Evolutionary conservation across 164 flowering plant species (phyloP), one percentile per base, ranked within the genome.

Genomic region (Akebia trifoliata): DNA sequence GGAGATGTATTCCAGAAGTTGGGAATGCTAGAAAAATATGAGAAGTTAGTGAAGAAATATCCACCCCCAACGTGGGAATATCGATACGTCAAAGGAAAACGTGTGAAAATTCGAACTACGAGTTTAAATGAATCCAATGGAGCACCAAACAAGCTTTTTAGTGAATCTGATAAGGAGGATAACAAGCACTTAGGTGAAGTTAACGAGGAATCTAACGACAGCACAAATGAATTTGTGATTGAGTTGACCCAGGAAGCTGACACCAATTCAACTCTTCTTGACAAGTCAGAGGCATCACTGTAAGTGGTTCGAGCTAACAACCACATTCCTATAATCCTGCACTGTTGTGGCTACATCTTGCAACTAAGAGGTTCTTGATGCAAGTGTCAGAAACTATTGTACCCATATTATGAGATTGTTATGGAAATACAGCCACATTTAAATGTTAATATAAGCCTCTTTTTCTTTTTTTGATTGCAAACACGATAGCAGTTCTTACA

Each of bases 41-140:
- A 72, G 1, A 91, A 84, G 63, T 57, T 88, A 50, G 67, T 57
- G 57, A 78, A 72, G 67, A 91, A 91, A 71, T 91, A 87, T 69
- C 90, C 98, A 18, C 95, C 96, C 14, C 77, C 78, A 14, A 83
- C 67, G 56, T 87, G 94, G 97, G 90, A 82, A 51, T 86, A 77
- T 42, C 76, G 85, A 3, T 87, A 82, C 66, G 54, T 77, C 55
- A 86, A 77, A 77, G 98, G 98, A 31, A 87, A 81, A 69, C 91
- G 96, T 50, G 75, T 87, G 26, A 82, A 69, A 62, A 39, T 87
- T 47, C 72, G 71, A 65, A 46, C 72, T 4, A 73, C 77, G 47
- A 49, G 59, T 46, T 38, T 52, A 6, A 31, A 59, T 14, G 59
- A 67, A 60, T 43, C 34, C 34, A 63, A 50, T 36, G 56, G 49